Base-by-base conservation (phyloP, 352 stramenopile species). In the Plasmopara muralis region DNA sequence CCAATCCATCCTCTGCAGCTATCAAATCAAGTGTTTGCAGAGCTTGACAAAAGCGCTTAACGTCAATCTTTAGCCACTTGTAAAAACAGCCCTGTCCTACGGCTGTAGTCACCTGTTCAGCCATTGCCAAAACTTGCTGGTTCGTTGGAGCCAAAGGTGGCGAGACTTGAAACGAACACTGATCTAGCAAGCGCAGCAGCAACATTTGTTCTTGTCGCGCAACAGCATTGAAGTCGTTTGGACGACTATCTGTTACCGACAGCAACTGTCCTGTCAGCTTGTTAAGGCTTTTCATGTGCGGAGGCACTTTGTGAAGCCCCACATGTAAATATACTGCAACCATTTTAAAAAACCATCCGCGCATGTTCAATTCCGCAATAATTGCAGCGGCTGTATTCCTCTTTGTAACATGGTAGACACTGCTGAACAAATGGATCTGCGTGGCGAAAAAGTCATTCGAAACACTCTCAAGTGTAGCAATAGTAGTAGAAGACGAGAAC, bases 321-420 rank as follows among this genome's bases (percentile, higher is more conserved):
- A 85, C 53, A 57, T 93, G 80, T n/a, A 93, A 60, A 34, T 89
- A 87, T 46, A 93, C 74, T 5, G 83, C 73, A 1, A 91, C 60
- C 4, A 69, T 75, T 55, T 93, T 89, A 52, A 89, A 85, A 40
- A 91, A 87, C 83, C 83, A 93, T 8, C 78, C 80, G 14, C 79
- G 79, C 76, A 89, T 87, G 47, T 87, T 83, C 9, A 93, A 51
- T 33, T 85, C 70, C 10, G 73, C 68, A 55, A 83, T 72, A 8
- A 54, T 63, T 40, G 69, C 59, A 43, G 60, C 58, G 12, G 68
- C 51, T 33, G 57, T 64, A 15, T 62, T 75, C 44, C 74, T 65
- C 28, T 57, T 69, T n/a, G 53, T 44, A 9, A 84, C 62, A 43
- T 70, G 61, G 43, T 72, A 79, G 5, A 81, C 55, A 20, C 60